These are phyloP conservation scores for Leptographium galeiforme DNA, from an alignment of 2,329 filamentous ascomycete species.

Conservation along the genomic window DNA sequence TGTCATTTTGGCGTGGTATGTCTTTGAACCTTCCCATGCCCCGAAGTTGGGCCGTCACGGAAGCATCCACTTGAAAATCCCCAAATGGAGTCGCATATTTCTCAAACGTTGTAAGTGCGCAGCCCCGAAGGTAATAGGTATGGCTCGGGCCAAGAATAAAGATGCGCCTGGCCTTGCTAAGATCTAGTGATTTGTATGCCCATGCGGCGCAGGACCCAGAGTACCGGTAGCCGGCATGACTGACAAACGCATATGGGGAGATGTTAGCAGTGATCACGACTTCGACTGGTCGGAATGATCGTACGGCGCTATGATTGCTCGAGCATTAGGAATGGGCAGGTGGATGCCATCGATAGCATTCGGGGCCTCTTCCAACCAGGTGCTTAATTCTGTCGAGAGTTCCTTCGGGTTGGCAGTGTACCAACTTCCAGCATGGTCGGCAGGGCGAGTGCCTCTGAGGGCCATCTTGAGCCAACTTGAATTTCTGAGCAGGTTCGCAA, in stretches of 20 bases:
- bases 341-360: constrained; percentile 41
- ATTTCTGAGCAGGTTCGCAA: not conserved
- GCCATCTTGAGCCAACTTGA: constrained; percentile 3
- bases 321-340: constrained; percentile 60
- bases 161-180: constrained; percentile 69
- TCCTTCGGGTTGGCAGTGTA: constrained; percentile 49
- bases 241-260: constrained; percentile 22
- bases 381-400: constrained; percentile 59
- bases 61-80: constrained; percentile 49
- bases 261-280: not conserved
- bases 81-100: constrained; percentile 66
- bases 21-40: constrained; percentile 41
- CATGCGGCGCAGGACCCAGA: constrained; percentile 87
- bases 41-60: constrained; percentile 35
- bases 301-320: constrained; percentile 88
- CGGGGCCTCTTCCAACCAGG: constrained; percentile 62
- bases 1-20: constrained; percentile 56
- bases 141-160: constrained; percentile 92
- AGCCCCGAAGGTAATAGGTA: constrained; percentile 64
- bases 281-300: constrained; percentile 17
- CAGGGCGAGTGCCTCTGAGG: constrained; percentile 8
- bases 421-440: constrained; percentile 70
- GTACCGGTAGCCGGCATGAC: constrained; percentile 87
- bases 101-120: constrained; percentile 61
- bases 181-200: constrained; percentile 82